These are phyloP conservation scores for Silene vulgaris DNA, from an alignment of 179 eudicot species.

Conservation along the genomic window DNA sequence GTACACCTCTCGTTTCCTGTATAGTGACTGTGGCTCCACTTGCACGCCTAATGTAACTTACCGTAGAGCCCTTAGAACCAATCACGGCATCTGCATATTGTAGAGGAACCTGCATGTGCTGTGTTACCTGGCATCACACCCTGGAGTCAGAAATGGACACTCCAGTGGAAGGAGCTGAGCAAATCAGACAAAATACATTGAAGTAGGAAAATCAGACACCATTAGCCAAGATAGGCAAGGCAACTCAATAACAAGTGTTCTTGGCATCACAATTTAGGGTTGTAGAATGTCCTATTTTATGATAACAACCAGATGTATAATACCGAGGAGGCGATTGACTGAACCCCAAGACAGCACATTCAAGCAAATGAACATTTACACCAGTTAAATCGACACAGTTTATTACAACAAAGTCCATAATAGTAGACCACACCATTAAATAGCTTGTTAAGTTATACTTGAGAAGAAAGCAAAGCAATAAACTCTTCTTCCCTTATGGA, in stretches of 20 bases:
- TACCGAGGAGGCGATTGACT: background rate
- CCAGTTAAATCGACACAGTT: background rate
- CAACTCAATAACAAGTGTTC: background rate
- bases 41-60: constrained; percentile 42
- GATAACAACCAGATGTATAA: background rate
- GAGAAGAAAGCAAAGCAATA: background rate
- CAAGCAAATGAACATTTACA: background rate
- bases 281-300: background rate
- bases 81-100: constrained; percentile 44
- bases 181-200: background rate
- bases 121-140: constrained; percentile 27
- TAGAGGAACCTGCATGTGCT: constrained; percentile 44
- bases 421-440: background rate
- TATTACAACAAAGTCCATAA: background rate
- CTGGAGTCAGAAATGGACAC: background rate
- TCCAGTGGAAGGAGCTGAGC: background rate
- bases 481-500: background rate
- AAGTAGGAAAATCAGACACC: background rate
- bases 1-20: constrained; percentile 43
- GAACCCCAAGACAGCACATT: background rate
- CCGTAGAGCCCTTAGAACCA: constrained; percentile 39
- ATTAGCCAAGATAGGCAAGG: background rate
- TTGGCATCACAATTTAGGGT: background rate
- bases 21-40: constrained; percentile 48
- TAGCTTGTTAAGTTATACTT: background rate